A percentile compares a stretch with the other conserved stretches of the same genome.
Evolutionary conservation across 495 filamentous ascomycete species (phyloP).

Genomic region (Apiosordaria backusii): DNA sequence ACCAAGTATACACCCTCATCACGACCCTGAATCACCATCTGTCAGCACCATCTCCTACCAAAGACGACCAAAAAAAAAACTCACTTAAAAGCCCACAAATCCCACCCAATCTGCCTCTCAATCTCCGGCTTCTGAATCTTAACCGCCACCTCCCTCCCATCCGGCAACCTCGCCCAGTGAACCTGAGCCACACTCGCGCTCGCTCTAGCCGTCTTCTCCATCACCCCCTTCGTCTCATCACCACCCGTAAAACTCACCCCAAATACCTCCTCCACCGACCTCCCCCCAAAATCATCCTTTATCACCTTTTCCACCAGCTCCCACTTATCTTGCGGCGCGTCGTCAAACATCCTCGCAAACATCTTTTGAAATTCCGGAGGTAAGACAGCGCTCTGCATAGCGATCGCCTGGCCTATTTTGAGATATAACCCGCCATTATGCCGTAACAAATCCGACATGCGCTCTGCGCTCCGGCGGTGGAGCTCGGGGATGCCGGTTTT

Average conservation of each 20-base stretch:
- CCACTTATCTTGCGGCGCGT: constrained; percentile 94
- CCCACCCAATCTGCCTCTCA: constrained; percentile 80
- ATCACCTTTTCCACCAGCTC: constrained; percentile 83
- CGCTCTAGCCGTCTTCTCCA: constrained; percentile 83
- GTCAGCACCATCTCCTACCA: constrained; percentile 7
- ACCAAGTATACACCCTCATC: constrained; percentile 67
- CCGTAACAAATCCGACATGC: constrained; percentile 72
- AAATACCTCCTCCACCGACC: constrained; percentile 80
- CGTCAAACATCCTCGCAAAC: constrained; percentile 96
- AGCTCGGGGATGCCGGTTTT: constrained; percentile 64
- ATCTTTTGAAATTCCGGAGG: constrained; percentile 92
- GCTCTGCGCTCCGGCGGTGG: constrained; percentile 77
- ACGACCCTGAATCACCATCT: constrained; percentile 53
- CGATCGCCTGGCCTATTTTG: constrained; percentile 97
- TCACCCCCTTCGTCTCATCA: constrained; percentile 58
- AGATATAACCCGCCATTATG: constrained; percentile 90
- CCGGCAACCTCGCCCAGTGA: constrained; percentile 81
- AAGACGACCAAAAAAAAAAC: constrained; percentile 30
- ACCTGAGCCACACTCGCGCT: constrained; percentile 94
- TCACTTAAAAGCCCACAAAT: constrained; percentile 84
- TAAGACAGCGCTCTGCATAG: constrained; percentile 92
- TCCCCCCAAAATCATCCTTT: constrained; percentile 78
- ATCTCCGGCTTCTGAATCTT: constrained; percentile 98
- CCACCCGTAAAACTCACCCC: constrained; percentile 74
- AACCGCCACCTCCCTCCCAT: constrained; percentile 86